Base-by-base conservation (phyloP, 106 monocot genomes). In the Cymbidium sinense region DNA sequence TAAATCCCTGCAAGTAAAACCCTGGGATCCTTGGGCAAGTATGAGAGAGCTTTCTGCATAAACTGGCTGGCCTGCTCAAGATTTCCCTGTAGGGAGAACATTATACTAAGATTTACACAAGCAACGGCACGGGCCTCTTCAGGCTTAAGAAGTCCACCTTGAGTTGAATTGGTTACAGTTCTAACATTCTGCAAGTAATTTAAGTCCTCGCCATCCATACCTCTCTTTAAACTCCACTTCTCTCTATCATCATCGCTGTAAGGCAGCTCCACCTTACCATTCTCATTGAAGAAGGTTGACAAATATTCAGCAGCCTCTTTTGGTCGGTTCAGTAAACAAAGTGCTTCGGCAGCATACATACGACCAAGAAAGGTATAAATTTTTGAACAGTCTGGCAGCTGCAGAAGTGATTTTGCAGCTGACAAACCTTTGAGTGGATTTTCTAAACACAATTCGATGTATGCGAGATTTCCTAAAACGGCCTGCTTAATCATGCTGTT, bases 261-360 rank as follows among this genome's bases (percentile, higher is more conserved):
- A 36, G 98, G 98, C 25, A 88, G 74, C 33, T 82, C 77, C 9
- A 87, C 41, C 30, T 76, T 33, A 25, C 58, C 58, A 27, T 76
- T 76, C 20, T 79, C 81, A 44, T 79, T 83, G 15, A 54, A 79
- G 44, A 86, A 98, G 17, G 77, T 43, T 6, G 87, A 81, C n/a
- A 98, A 78, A 23, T 84, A 79, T 41, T 94, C 90, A n/a, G 82
- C 84, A 69, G 98, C 94, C 84, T 94, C 98, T 61, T 84, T 82
- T 3, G 83, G 85, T 69, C 84, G 73, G 75, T 90, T 92, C 29
- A 98, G 83, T 31, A 43, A 73, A 73, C 94, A 94, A 15, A 94
- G 90, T 77, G 98, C 94, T 87, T 98, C 98, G 8, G 94, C 98
- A 11, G 98, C 89, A 86, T 98, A 98, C 43, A 89, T 76, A 80